phyloP scores from a whole-genome alignment of 2,329 filamentous ascomycete species.

The Helotiales sp. region DNA sequence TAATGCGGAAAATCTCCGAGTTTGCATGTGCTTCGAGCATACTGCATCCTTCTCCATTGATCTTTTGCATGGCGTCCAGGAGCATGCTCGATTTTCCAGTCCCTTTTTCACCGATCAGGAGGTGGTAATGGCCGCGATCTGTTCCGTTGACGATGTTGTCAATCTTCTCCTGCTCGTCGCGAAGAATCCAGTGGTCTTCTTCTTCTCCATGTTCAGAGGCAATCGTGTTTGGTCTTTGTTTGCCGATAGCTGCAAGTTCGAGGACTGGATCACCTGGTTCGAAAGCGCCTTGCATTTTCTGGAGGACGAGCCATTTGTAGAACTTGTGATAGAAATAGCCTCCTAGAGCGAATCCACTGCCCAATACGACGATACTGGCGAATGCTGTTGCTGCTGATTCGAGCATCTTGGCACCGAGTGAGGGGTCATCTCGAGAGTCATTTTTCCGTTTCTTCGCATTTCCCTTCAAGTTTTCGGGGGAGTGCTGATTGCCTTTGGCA shows the following conservation, averaged over 20 bases:
- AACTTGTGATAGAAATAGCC: conserved; percentile 77
- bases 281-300: conserved; percentile 92
- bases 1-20: conserved; percentile 89
- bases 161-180: conserved; percentile 79
- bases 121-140: conserved; percentile 79
- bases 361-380: conserved; percentile 72
- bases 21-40: conserved; percentile 98
- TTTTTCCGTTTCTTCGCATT: conserved; percentile 7
- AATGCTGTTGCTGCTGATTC: conserved; percentile 76
- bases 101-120: conserved; percentile 93
- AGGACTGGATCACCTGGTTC: conserved; percentile 87
- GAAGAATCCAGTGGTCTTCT: conserved; percentile 73
- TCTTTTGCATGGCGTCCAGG: conserved; percentile 90
- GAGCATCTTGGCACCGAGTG: conserved; percentile 57
- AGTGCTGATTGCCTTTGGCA: neutral
- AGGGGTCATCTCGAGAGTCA: conserved; percentile 18
- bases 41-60: conserved; percentile 82
- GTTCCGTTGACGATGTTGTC: conserved; percentile 79
- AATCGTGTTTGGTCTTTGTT: conserved; percentile 48
- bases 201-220: conserved; percentile 32
- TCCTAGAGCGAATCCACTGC: conserved; percentile 61
- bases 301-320: conserved; percentile 89
- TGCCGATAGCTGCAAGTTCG: conserved; percentile 70
- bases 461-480: conserved; percentile 3
- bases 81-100: conserved; percentile 97